phyloP scores from a whole-genome alignment of 345 rosid species.

The Dipteronia dyeriana region DNA sequence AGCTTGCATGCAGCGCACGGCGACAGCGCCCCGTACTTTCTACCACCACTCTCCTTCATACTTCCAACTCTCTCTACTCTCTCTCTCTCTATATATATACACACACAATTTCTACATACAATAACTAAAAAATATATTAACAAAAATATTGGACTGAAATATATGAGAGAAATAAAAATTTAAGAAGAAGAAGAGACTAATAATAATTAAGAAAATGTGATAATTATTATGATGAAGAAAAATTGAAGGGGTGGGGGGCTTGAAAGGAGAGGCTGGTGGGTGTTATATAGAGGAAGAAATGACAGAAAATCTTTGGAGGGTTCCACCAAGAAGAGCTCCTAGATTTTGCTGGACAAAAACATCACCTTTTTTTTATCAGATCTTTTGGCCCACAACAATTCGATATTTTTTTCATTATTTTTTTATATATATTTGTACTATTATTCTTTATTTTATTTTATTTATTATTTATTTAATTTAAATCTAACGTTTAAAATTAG shows the following conservation, averaged over 20 bases:
- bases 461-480: neutral
- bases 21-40: slow-evolving; percentile 55
- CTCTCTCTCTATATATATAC: too few species aligned
- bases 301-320: slow-evolving; percentile 48
- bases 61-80: neutral
- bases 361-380: slow-evolving; percentile 35
- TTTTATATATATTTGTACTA: neutral
- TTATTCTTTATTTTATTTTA: neutral
- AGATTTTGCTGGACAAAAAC: slow-evolving; percentile 58
- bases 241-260: slow-evolving; percentile 11
- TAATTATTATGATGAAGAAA: neutral
- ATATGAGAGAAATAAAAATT: neutral
- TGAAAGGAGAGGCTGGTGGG: slow-evolving; percentile 14
- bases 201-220: neutral
- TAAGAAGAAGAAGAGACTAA: neutral
- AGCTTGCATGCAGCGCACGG: slow-evolving; percentile 97
- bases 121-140: neutral
- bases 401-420: slow-evolving; percentile 20
- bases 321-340: slow-evolving; percentile 37
- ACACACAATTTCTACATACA: neutral
- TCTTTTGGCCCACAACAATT: slow-evolving; percentile 30
- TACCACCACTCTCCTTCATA: slow-evolving; percentile 53
- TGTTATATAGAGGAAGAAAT: slow-evolving; percentile 42
- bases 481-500: neutral
- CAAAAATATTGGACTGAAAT: neutral